A percentile compares a stretch with the other conserved stretches of the same genome.
phyloP scores from a whole-genome alignment of 2,329 filamentous ascomycete species.

The Xylaria polymorpha region DNA sequence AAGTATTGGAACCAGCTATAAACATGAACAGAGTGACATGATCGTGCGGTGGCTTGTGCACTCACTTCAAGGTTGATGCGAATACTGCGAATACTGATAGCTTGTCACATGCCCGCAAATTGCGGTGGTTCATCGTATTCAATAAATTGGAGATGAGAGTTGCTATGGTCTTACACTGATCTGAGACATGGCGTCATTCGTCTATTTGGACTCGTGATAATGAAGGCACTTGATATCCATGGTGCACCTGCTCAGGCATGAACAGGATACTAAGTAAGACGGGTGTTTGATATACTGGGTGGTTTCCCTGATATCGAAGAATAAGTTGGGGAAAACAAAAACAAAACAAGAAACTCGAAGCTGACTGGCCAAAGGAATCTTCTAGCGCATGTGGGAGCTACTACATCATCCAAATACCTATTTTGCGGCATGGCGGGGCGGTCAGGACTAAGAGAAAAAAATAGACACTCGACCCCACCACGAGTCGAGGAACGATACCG shows the following conservation, averaged over 20 bases:
- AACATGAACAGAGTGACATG: neutral
- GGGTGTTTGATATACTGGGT: neutral
- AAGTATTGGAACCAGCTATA: neutral
- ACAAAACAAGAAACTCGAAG: conserved; percentile 5
- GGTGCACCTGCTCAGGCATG: neutral
- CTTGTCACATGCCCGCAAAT: neutral
- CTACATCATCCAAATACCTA: conserved; percentile 7
- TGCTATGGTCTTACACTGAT: neutral
- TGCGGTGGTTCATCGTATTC: neutral
- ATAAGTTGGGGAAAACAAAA: neutral
- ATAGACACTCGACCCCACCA: conserved; percentile 32
- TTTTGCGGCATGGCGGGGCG: conserved; percentile 31
- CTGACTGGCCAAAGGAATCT: neutral
- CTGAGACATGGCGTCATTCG: conserved; percentile 15
- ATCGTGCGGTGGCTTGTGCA: neutral
- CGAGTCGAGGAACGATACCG: conserved; percentile 18
- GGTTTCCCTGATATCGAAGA: neutral
- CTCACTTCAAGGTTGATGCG: neutral
- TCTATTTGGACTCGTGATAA: neutral
- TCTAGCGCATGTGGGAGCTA: neutral
- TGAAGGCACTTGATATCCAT: neutral
- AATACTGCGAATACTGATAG: neutral
- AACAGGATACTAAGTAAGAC: neutral
- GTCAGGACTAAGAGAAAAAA: conserved; percentile 28
- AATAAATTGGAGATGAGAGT: neutral